Evolutionary conservation across 1,284 basidiomycete species (phyloP), one percentile per base, ranked within the genome.

Genomic region (Boletus albobrunnescens): DNA sequence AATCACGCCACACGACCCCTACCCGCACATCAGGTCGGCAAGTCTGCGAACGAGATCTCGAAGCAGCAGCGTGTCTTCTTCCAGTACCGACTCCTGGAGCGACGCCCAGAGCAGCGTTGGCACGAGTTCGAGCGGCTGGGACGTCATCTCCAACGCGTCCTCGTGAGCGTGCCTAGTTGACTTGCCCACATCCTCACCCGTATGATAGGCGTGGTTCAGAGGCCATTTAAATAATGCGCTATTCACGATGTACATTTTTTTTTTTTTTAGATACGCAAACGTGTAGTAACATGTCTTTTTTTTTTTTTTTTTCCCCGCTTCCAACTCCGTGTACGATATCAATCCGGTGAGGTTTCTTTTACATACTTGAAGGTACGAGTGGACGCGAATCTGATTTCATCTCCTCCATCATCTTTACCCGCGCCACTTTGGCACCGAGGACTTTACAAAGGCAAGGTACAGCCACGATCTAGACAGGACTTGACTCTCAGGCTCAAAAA

Each of bases 71-170:
- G 35, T 19, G 8, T 50, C 51, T 1, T 56, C 55, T n/a, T 37
- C 50, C 22, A 43, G 44, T 12, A 17, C 31, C 24, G 61, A 53
- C 28, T 52, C 63, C 13, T 63, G 61, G 61, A 67, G 60, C 11
- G 64, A 67, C 26, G 64, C 64, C 5, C 59, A 63, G 30, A 62
- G 55, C 37, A 51, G 48, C 23, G 33, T 46, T 9, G 40, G 31
- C 20, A 11, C n/a, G 4, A 27, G 40, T 26, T 42, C 47, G 3
- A 43, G 50, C 32, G 41, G 37, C 22, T 62, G 61, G 61, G 65
- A 65, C 20, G 23, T 66, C 31, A 19, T 65, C 35, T 65, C 60
- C 40, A 32, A 53, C 11, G n/a, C 36, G 11, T 57, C 44, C 8
- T 28, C 47, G 14, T 27, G 20, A 27, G 9, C 22, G n/a, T n/a